Base-by-base conservation (phyloP, 1,284 basidiomycete species). In the Schizophyllum amplum region DNA sequence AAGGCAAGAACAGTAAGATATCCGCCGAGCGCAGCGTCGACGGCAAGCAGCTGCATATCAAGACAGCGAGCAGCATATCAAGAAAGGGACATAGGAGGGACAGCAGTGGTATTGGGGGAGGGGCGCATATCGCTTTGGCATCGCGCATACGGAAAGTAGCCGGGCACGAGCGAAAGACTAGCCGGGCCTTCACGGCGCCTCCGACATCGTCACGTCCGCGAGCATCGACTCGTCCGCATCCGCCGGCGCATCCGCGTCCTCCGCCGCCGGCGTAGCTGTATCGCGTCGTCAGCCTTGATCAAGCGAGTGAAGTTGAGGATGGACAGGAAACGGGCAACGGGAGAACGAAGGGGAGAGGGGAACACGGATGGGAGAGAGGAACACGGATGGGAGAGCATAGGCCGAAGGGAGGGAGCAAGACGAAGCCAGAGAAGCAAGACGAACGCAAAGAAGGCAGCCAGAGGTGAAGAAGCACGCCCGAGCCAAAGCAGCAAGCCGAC, bases 211-310 rank as follows among this genome's bases (percentile, higher is more conserved):
- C n/a, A 55, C 48, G 47, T 62, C 61, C 51, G 56, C 57, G 21
- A 57, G 20, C 15, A 59, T 59, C 33, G 56, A 24, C 21, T 59
- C 58, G 33, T 46, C 49, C 24, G 47, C 56, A 1, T 26, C 57
- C 22, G 24, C 25, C 50, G 53, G 55, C 6, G 52, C 60, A 46
- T 20, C 61, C 47, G 67, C 69, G 49, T 57, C 55, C 15, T 63
- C 62, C 21, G 53, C 59, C 57, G 67, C 61, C 50, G 47, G 54
- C 17, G 56, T 54, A 11, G 53, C 61, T 33, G 24, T 9, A 42
- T n/a, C n/a, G n/a, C n/a, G n/a, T n/a, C n/a, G n/a, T n/a, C n/a
- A n/a, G n/a, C n/a, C n/a, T n/a, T n/a, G n/a, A n/a, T n/a, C n/a
- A n/a, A n/a, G n/a, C n/a, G n/a, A n/a, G n/a, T n/a, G n/a, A n/a